Base-by-base conservation (phyloP, 192 early-diverging fungal genomes). In the Backusella tuberculispora region DNA sequence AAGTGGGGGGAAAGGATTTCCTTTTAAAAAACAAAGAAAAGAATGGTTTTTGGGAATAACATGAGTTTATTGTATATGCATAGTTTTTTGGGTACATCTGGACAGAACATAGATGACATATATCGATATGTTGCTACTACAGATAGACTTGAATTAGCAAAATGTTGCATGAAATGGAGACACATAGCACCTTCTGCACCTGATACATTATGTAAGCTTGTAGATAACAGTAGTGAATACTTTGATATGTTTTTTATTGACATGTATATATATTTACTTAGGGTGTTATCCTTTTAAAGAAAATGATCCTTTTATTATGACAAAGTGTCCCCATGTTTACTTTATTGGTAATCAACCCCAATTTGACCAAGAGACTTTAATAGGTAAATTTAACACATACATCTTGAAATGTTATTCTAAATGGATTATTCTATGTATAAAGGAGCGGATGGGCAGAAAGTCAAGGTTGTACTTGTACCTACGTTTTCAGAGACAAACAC, bases 101-200 rank as follows among this genome's bases (percentile, higher is more conserved):
- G 98, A 10, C 98, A 99, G 81, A 94, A 88, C 24, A 70, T 99
- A 38, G 93, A 96, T 76, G 96, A 98, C 71, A 88, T 98, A 41
- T 88, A 78, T 76, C 89, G 87, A 78, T 97, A 94, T 82, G 76
- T 86, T 0, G 74, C 80, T 6, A 65, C 72, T 40, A 84, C 84
- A 13, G 83, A 90, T 56, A 84, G 92, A 21, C 74, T 95, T n/a
- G 80, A 85, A 63, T 84, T 99, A 86, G 91, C 94, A 5, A 90
- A 88, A 44, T 65, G 78, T 17, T 92, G 91, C 1, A 78, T 99
- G 47, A 71, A 78, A 24, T 98, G 96, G 95, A 85, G 91, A 5
- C 96, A 98, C 66, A 84, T 98, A 9, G 95, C 95, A 13, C 98
- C 98, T 0, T 90, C 95, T 29, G 93, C 96, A 6, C 98, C 98